These are phyloP conservation scores for Knoxdaviesia capensis DNA, from an alignment of 2,329 filamentous ascomycete species.

Conservation along the genomic window DNA sequence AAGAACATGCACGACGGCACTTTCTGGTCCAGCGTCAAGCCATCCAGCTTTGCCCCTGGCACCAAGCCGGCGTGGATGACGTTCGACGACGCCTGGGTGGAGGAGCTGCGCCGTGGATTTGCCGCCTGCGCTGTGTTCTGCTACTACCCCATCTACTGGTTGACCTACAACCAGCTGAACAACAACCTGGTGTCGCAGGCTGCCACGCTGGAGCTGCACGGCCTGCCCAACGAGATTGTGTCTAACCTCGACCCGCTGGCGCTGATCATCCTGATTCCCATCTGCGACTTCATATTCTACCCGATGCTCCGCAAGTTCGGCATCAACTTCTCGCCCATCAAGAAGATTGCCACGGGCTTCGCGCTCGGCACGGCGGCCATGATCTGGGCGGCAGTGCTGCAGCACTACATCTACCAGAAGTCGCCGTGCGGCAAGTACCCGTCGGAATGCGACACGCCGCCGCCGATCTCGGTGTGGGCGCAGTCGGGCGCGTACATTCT, in stretches of 20 bases:
- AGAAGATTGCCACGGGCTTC: slow-evolving; percentile 53
- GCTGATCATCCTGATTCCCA: slow-evolving; percentile 53
- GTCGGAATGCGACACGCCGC: slow-evolving; percentile 18
- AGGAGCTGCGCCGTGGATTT: slow-evolving; percentile 50
- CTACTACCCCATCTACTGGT: slow-evolving; percentile 45
- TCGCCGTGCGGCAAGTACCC: slow-evolving; percentile 32
- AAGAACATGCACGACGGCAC: slow-evolving; percentile 32
- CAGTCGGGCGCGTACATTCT: slow-evolving; percentile 30
- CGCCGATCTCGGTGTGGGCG: slow-evolving; percentile 39
- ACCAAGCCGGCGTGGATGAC: slow-evolving; percentile 50
- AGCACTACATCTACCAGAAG: slow-evolving; percentile 43
- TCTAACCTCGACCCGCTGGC: slow-evolving; percentile 56
- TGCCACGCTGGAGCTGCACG: slow-evolving; percentile 42
- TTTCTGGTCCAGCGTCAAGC: slow-evolving; percentile 52
- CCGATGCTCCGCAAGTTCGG: slow-evolving; percentile 42
- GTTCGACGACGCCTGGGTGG: slow-evolving; percentile 63
- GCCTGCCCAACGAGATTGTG: slow-evolving; percentile 59
- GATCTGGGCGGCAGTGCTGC: slow-evolving; percentile 31
- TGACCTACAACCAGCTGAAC: slow-evolving; percentile 28
- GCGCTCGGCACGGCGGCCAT: slow-evolving; percentile 39
- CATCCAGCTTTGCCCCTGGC: slow-evolving; percentile 34
- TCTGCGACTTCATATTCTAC: slow-evolving; percentile 49
- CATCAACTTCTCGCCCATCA: slow-evolving; percentile 54
- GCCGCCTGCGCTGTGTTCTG: slow-evolving; percentile 48
- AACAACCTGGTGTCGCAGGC: slow-evolving; percentile 44